These are phyloP conservation scores for Trametes polyzona DNA, from an alignment of 1,284 basidiomycete species.

Conservation along the genomic window DNA sequence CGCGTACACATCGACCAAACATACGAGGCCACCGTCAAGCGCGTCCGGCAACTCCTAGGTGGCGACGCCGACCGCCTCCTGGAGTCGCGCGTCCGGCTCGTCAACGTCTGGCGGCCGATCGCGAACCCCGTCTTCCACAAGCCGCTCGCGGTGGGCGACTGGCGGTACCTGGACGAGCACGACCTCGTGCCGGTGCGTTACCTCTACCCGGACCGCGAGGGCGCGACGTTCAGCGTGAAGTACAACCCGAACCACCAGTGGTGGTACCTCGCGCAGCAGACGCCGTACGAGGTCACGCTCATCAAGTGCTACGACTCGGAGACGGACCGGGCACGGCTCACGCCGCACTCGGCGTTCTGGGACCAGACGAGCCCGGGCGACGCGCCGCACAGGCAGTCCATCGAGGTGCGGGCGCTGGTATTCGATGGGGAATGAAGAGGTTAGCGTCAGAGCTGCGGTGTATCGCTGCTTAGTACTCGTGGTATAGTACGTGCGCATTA, in stretches of 20 bases:
- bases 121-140: constrained; percentile 47
- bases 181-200: constrained; percentile 30
- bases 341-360: constrained; percentile 50
- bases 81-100: constrained; percentile 53
- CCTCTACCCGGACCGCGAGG: constrained; percentile 40
- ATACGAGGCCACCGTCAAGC: constrained; percentile 45
- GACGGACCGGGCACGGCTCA: constrained; percentile 43
- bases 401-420: constrained; percentile 44
- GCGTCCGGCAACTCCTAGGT: constrained; percentile 53
- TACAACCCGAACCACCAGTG: constrained; percentile 58
- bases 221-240: constrained; percentile 57
- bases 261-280: constrained; percentile 55
- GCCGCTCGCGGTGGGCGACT: constrained; percentile 55
- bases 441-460: neutral
- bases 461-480: neutral
- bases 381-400: constrained; percentile 45
- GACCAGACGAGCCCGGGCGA: constrained; percentile 42
- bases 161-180: constrained; percentile 34
- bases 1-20: constrained; percentile 63
- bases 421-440: constrained; percentile 35
- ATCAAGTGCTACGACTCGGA: constrained; percentile 53
- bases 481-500: no score
- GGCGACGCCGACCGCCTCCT: constrained; percentile 49
- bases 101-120: constrained; percentile 63
- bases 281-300: constrained; percentile 49